Base-by-base conservation (phyloP, 2,329 filamentous ascomycete genomes). In the Trichoderma sp. region DNA sequence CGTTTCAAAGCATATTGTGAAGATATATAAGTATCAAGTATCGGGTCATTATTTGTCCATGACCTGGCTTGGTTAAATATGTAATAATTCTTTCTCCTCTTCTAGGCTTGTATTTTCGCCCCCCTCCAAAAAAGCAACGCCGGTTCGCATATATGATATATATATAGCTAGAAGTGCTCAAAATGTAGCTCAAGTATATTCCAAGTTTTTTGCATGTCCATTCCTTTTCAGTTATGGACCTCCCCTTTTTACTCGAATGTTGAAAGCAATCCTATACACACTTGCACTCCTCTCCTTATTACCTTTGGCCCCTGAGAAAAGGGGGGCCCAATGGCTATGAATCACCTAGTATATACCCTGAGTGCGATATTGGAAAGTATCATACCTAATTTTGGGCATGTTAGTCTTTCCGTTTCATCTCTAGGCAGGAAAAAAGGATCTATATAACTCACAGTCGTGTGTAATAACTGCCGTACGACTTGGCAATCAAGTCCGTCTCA, bases 281-380 rank as follows among this genome's bases (percentile, higher is more conserved):
- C 20, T 53, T 20, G 5, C 26, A 26, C 23, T 26, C 26, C 4
- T 5, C 26, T 26, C 26, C 26, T 26, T 26, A 26, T 26, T 4
- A 26, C 3, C 26, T 26, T 26, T 26, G 4, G 3, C 26, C 26
- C 26, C 26, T 26, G 26, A 26, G 26, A 5, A 26, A 26, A 26
- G 26, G 26, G 26, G 26, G 26, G 23, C 23, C 26, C 26, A 4
- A 26, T 26, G 4, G 26, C 26, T 26, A 26, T 26, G 26, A 26
- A 4, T 26, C 26, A 26, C 26, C 68, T 88, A 95, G 82, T 95
- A 95, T 82, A 95, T 95, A 76, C 93, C 93, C 82, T 95, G 93
- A 43, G 93, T 95, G 78, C 93, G 89, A 83, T 95, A 95, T 84
- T 95, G 93, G 84, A 94, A 95, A 73, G 92, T 93, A 82, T 94